phyloP scores from a whole-genome alignment of 352 stramenopile species.

The Globisporangium heterothallicum region DNA sequence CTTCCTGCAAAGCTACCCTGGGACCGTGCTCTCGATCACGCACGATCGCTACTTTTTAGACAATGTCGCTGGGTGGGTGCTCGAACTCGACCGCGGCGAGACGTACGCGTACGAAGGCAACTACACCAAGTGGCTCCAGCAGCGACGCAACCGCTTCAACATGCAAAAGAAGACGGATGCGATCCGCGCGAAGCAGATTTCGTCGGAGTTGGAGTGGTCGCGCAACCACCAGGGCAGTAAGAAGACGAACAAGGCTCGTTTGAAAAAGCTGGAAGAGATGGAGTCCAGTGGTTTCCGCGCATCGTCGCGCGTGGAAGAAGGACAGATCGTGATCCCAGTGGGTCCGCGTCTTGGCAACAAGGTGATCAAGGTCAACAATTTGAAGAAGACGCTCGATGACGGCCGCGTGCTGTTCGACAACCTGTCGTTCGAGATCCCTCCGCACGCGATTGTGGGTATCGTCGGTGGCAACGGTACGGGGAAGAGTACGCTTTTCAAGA shows the following conservation, averaged over 20 bases:
- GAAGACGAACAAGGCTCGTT: constrained; percentile 90
- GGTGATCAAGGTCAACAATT: constrained; percentile 80
- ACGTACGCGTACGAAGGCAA: constrained; percentile 98
- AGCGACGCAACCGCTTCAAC: constrained; percentile 92
- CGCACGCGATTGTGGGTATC: constrained; percentile 95
- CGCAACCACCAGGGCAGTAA: constrained; percentile 75
- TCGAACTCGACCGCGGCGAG: constrained; percentile 95
- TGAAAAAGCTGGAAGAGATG: constrained; percentile 91
- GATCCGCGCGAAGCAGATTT: constrained; percentile 89
- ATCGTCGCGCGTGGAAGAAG: constrained; percentile 68
- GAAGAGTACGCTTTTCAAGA: constrained; percentile 96
- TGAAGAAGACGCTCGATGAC: constrained; percentile 70
- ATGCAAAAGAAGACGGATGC: constrained; percentile 92
- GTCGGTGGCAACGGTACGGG: constrained; percentile 97
- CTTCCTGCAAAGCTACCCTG: constrained; percentile 95
- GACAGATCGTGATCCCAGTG: constrained; percentile 88
- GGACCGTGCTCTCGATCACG: constrained; percentile 97
- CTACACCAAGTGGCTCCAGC: constrained; percentile 96
- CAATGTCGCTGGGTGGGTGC: constrained; percentile 96
- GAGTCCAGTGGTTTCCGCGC: constrained; percentile 55
- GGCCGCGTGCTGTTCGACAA: constrained; percentile 90
- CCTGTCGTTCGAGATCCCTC: constrained; percentile 91
- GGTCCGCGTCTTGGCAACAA: constrained; percentile 92
- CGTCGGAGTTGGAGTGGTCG: constrained; percentile 94
- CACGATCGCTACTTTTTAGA: constrained; percentile 99